Evolutionary conservation across 2,329 filamentous ascomycete genomes (phyloP), one percentile per base, ranked within the genome.

Genomic region (Claviceps purpurea): DNA sequence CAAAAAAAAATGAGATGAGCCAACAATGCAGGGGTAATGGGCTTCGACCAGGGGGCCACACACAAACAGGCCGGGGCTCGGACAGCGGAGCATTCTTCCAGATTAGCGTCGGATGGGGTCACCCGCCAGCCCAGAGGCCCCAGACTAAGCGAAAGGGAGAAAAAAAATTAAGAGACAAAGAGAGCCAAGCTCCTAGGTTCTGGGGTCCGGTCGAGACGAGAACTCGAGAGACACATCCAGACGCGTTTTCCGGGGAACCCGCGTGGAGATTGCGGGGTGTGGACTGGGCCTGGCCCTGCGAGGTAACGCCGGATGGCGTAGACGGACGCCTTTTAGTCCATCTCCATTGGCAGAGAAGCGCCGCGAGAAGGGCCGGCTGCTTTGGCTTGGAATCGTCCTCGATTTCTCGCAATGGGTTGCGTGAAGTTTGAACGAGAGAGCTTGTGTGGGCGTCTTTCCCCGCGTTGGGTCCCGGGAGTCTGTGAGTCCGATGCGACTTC

Each of bases 341-440:
- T 50, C 50, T 47, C 43, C 50, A 43, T 20, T 52, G 47, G 50
- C 50, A 58, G 57, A 66, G 63, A 66, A 66, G 64, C 64, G 64
- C 64, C 64, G 30, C 30, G 64, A 66, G 64, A 62, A 66, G 58
- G 56, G 64, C 63, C 64, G 64, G 58, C 43, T 34, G 54, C 37
- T 42, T 34, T 34, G 30, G 18, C 38, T 20, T 41, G 7, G n/a
- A 34, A 34, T 34, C 30, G 30, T 34, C 30, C 11, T 38, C 20
- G 20, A 22, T 34, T 37, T 39, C 4, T 42, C 38, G 37, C 8
- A 43, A 8, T 43, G 6, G n/a, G 8, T 20, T 34, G 30, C 7
- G 11, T 6, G 26, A 37, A 18, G 44, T 30, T 30, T 30, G 26
- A 30, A 34, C 30, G 30, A 24, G 3, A 11, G 26, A 10, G 30